Conservation (phyloP, 2,329 filamentous ascomycete genomes). For the Domatiomyces catenatus region DNA sequence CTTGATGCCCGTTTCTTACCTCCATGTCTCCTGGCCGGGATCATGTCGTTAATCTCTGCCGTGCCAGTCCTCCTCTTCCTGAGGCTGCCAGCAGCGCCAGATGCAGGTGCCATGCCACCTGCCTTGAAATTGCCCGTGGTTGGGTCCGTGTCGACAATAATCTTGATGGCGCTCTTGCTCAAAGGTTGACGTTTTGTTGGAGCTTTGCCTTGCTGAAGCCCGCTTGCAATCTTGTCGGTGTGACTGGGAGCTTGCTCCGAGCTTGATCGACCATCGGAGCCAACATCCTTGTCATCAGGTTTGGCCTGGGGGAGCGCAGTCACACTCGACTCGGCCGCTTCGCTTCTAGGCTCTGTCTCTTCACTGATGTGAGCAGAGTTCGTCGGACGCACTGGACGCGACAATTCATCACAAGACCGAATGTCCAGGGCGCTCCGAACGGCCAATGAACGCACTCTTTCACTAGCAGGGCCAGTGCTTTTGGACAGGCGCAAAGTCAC, state of each 20-base stretch:
- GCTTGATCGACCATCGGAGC: background rate
- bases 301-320: background rate
- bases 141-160: conserved; percentile 13
- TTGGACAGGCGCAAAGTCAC: background rate
- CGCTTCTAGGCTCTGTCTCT: background rate
- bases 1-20: background rate
- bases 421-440: background rate
- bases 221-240: background rate
- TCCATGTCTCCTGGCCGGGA: background rate
- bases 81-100: background rate
- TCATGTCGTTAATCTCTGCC: background rate
- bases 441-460: background rate
- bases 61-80: background rate
- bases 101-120: conserved; percentile 11
- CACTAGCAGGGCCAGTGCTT: background rate
- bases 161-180: conserved; percentile 12
- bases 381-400: background rate
- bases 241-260: background rate
- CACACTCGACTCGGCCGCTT: background rate
- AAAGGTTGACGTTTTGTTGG: conserved; percentile 3
- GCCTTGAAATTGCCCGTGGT: conserved; percentile 12
- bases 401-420: background rate
- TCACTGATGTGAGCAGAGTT: background rate
- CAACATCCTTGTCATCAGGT: background rate
- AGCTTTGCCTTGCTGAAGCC: background rate